Base-by-base conservation (phyloP, 371 early-diverging fungal genomes). In the Rhizomucor miehei region DNA sequence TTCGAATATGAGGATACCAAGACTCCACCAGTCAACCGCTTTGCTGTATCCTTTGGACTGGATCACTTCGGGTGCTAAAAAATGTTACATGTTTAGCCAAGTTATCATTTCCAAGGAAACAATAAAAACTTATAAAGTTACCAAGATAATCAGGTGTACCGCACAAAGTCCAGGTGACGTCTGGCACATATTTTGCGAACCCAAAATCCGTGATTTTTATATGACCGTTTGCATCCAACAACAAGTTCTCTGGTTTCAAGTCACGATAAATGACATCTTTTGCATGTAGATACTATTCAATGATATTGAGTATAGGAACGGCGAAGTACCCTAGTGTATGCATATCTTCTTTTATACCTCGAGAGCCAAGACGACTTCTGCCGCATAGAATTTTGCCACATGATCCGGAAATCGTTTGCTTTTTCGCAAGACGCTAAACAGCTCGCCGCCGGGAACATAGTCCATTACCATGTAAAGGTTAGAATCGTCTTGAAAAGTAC, bases 141-240 rank as follows among this genome's bases (percentile, higher is more conserved):
- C 62, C 62, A 6, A 99, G 86, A 70, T 98, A 98, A 63, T 98
- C 99, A 10, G 99, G 99, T 14, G 99, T 99, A 19, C 99, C 99
- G 66, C 97, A 98, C 37, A 98, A 81, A 10, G 97, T 96, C 93
- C 94, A 94, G 11, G 95, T 96, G 57, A 88, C 85, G 63, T 94
- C 92, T 13, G 90, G 88, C 0, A 97, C 91, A 57, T 89, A 75
- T 65, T 97, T 98, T 39, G 98, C 95, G 76, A 98, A 98, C 10
- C 99, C 99, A 78, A 99, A 95, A 73, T 99, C 99, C 5, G 97
- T 94, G 62, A 99, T 89, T 75, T 95, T 95, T 65, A 98, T 91
- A 67, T 99, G 95, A 1, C 99, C 99, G 54, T 80, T 75, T 16
- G 75, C 67, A 60, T 89, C 91, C 56, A 97, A 70, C 44, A 97